phyloP scores from a whole-genome alignment of 176 grass and related monocot species.

The Bromus sterilis region DNA sequence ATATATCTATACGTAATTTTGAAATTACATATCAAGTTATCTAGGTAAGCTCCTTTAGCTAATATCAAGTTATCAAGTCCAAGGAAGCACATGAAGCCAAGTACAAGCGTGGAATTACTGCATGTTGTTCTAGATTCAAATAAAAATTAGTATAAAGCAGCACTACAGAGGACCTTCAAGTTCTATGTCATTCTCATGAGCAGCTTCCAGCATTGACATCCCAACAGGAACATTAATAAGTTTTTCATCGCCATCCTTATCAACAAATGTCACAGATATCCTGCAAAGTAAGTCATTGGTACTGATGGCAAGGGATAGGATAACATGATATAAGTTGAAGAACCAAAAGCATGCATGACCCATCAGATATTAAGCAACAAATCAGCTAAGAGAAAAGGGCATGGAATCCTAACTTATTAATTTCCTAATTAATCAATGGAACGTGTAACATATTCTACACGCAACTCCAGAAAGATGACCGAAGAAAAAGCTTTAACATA shows the following conservation, averaged over 20 bases:
- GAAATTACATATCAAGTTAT: neutral
- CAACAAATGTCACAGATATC: constrained; percentile 88
- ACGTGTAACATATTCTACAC: neutral
- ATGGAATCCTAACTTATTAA: neutral
- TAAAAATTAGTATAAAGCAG: neutral
- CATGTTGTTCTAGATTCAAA: neutral
- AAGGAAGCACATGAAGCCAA: neutral
- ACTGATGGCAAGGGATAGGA: neutral
- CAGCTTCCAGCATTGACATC: constrained; percentile 95
- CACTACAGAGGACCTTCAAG: constrained; percentile 51
- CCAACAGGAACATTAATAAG: constrained; percentile 81
- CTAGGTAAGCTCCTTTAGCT: neutral
- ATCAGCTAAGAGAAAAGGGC: neutral
- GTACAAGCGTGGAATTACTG: neutral
- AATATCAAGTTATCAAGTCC: neutral
- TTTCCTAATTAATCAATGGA: neutral
- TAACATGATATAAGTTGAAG: neutral
- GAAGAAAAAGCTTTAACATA: neutral
- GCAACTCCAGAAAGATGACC: neutral
- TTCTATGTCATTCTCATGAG: constrained; percentile 97
- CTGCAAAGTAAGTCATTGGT: constrained; percentile 25
- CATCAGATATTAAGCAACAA: neutral
- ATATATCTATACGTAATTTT: neutral
- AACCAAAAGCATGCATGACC: neutral
- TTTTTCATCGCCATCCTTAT: constrained; percentile 74